These are phyloP conservation scores for Harringtonia aguacate DNA, from an alignment of 2,329 filamentous ascomycete species.

Conservation along the genomic window DNA sequence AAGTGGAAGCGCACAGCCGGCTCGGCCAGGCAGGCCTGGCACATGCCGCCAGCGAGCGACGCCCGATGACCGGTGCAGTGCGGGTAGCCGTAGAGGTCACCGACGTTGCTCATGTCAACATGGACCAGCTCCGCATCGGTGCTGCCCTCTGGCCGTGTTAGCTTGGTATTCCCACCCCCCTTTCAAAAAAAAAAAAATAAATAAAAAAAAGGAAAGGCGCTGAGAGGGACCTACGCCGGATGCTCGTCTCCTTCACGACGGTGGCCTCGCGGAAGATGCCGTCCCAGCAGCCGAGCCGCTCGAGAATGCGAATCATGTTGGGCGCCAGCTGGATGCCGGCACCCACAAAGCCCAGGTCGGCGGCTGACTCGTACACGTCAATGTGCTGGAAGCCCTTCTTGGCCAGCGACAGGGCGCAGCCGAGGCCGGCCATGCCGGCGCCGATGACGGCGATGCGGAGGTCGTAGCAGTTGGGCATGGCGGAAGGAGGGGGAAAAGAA, in stretches of 20 bases:
- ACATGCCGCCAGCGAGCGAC: constrained; percentile 58
- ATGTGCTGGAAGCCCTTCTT: constrained; percentile 67
- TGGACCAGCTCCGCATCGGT: constrained; percentile 59
- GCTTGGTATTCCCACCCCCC: too few relatives aligned
- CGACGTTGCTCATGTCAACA: constrained; percentile 58
- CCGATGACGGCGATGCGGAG: constrained; percentile 22
- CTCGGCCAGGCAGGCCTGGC: constrained; percentile 55
- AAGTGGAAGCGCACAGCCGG: constrained; percentile 59
- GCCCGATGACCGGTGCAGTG: constrained; percentile 74
- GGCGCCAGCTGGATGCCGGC: constrained; percentile 78
- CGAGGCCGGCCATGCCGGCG: constrained; percentile 66
- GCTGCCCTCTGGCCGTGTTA: constrained; percentile 43
- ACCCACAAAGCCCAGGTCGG: constrained; percentile 68
- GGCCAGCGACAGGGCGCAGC: constrained; percentile 60
- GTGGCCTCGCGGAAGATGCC: constrained; percentile 62
- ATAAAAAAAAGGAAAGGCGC: not conserved
- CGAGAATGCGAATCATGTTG: constrained; percentile 69
- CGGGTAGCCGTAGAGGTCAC: constrained; percentile 58
- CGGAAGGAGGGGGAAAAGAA: not conserved
- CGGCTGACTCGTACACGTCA: constrained; percentile 62
- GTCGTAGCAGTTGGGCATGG: constrained; percentile 18
- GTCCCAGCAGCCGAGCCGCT: constrained; percentile 61
- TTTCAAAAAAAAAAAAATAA: not conserved
- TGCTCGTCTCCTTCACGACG: constrained; percentile 59
- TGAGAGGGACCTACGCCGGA: constrained; percentile 41